Percentiles rank a stretch among this genome's conserved stretches.
These are phyloP conservation scores for Falciphora oryzae DNA, from an alignment of 2,329 filamentous ascomycete genomes.

Conservation along the genomic window DNA sequence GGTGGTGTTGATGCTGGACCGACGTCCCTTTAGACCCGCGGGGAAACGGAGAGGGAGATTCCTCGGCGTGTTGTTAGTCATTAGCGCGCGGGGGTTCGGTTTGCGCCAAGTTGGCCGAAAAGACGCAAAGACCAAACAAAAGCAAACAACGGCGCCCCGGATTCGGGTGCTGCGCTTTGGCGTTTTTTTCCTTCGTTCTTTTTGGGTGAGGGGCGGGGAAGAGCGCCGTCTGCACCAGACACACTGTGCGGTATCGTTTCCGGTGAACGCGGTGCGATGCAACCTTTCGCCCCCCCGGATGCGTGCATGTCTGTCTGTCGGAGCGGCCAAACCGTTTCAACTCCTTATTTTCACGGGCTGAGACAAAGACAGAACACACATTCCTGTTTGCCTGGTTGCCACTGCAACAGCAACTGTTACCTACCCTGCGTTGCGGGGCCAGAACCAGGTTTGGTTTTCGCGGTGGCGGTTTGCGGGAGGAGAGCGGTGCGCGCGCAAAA, in stretches of 20 bases:
- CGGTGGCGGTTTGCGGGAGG: background rate
- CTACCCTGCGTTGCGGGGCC: no score
- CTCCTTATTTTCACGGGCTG: background rate
- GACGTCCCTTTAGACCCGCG: no score
- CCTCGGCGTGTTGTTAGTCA: background rate
- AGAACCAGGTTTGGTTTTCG: background rate
- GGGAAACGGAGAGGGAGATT: no score
- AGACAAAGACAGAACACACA: background rate
- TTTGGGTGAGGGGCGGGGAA: background rate
- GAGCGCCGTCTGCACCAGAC: background rate
- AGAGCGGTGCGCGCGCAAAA: background rate
- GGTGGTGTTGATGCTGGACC: no score
- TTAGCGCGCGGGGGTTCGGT: background rate
- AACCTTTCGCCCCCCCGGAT: background rate
- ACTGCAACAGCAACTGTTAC: background rate
- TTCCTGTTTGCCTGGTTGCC: conserved; percentile 1
- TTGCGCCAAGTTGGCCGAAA: background rate
- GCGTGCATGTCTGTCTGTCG: background rate
- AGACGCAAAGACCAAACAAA: background rate
- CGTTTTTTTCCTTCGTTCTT: background rate
- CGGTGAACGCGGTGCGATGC: no score
- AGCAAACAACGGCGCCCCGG: background rate
- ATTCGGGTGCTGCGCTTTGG: background rate
- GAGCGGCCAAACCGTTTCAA: background rate
- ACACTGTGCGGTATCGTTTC: background rate